Percentiles rank a stretch among this genome's conserved stretches.
Evolutionary conservation across 352 stramenopile genomes (phyloP).

Genomic region (Globisporangium parvum): DNA sequence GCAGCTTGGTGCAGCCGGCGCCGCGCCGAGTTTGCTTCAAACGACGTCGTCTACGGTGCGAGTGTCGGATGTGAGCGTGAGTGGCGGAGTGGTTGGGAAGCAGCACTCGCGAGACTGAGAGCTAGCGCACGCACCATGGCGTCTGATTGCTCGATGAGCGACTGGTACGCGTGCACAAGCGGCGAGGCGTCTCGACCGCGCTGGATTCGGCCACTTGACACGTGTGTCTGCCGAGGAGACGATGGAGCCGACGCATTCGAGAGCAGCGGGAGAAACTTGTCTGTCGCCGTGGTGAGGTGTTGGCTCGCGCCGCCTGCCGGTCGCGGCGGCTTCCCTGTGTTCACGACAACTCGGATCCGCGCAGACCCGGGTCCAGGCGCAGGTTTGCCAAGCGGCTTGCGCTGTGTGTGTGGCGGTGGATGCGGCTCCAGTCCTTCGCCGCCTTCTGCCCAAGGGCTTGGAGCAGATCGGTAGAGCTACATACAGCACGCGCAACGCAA

Average conservation of each 20-base stretch:
- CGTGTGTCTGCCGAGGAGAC: background rate
- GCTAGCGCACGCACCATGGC: constrained; percentile 29
- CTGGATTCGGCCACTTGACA: background rate
- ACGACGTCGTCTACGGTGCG: constrained; percentile 20
- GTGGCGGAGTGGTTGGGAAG: background rate
- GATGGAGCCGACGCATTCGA: background rate
- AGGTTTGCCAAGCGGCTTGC: background rate
- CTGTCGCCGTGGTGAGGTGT: background rate
- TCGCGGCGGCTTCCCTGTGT: background rate
- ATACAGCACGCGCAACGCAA: background rate
- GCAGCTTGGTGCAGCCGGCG: constrained; percentile 32
- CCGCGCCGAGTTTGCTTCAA: constrained; percentile 21
- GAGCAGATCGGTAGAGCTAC: constrained; percentile 9
- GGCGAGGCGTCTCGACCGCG: constrained; percentile 24
- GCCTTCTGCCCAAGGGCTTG: constrained; percentile 9
- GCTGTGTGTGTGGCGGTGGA: background rate
- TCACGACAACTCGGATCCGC: constrained; percentile 1
- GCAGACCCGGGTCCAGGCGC: background rate
- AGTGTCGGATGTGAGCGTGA: background rate
- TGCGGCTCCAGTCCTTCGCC: constrained; percentile 4
- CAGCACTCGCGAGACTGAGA: background rate
- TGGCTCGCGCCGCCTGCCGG: background rate
- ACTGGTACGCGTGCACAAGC: constrained; percentile 40
- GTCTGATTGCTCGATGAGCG: constrained; percentile 40
- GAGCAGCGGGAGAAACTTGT: constrained; percentile 9